phyloP scores from a whole-genome alignment of 2,329 filamentous ascomycete species.

The Epichloe sibirici region DNA sequence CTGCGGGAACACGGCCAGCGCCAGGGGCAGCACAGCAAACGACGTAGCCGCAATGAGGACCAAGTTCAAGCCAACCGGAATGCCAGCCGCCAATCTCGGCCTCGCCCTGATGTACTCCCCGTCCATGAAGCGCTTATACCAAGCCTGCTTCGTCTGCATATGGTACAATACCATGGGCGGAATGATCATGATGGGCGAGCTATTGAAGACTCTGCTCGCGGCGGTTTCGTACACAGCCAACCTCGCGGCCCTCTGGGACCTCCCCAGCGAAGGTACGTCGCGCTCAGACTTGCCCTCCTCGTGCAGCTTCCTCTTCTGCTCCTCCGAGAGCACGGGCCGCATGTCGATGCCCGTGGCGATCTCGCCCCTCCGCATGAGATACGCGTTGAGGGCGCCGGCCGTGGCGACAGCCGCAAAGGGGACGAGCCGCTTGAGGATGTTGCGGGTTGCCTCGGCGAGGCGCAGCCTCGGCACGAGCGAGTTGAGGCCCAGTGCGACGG shows the following conservation, averaged over 20 bases:
- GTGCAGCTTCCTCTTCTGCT: slow-evolving; percentile 47
- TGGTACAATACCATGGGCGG: slow-evolving; percentile 77
- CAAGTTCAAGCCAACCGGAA: slow-evolving; percentile 70
- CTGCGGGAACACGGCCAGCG: slow-evolving; percentile 86
- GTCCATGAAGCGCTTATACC: slow-evolving; percentile 32
- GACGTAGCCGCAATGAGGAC: slow-evolving; percentile 78
- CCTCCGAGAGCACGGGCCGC: slow-evolving; percentile 65
- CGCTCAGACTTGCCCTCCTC: slow-evolving; percentile 49
- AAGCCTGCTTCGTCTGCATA: slow-evolving; percentile 47
- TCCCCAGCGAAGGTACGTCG: slow-evolving; percentile 63
- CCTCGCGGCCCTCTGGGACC: slow-evolving; percentile 76
- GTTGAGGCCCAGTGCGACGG: slow-evolving; percentile 86
- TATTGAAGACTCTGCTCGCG: slow-evolving; percentile 80
- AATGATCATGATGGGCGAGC: slow-evolving; percentile 93
- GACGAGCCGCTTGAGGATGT: slow-evolving; percentile 74
- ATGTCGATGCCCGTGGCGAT: slow-evolving; percentile 89
- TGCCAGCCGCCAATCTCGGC: slow-evolving; percentile 45
- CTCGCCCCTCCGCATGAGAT: slow-evolving; percentile 95
- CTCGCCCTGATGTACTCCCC: slow-evolving; percentile 68
- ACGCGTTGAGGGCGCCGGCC: slow-evolving; percentile 86
- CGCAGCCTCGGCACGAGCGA: slow-evolving; percentile 76
- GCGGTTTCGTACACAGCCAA: slow-evolving; percentile 90
- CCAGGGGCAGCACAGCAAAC: slow-evolving; percentile 77
- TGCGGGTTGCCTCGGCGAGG: slow-evolving; percentile 61
- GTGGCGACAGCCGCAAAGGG: slow-evolving; percentile 92